phyloP scores from a whole-genome alignment of 768 basidiomycete species.

The Leccinellum rugosiceps region DNA sequence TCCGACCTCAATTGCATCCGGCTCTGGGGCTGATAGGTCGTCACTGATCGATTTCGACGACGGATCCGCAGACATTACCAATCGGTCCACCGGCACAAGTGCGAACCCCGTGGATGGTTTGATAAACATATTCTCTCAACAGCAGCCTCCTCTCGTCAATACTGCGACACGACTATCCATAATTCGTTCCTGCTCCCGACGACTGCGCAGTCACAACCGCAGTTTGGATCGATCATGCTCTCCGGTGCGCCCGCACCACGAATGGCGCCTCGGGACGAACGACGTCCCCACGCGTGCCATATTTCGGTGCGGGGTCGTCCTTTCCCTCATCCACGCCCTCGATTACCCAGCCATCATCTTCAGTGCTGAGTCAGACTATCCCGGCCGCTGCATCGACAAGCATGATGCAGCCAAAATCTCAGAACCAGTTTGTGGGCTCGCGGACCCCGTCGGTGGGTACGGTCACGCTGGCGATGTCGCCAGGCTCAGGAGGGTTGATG shows the following conservation, averaged over 20 bases:
- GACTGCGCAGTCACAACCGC: slow-evolving; percentile 19
- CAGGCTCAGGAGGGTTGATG: not conserved
- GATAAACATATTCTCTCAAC: slow-evolving; percentile 51
- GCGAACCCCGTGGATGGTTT: slow-evolving; percentile 51
- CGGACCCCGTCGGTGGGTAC: not conserved
- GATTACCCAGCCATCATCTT: slow-evolving; percentile 4
- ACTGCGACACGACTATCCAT: slow-evolving; percentile 26
- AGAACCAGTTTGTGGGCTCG: slow-evolving; percentile 5
- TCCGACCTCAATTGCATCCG: no score
- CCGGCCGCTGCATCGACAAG: not conserved
- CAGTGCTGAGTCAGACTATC: not conserved
- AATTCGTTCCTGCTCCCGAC: slow-evolving; percentile 14
- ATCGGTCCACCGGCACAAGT: no score
- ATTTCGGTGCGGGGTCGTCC: slow-evolving; percentile 3
- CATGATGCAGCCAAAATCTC: slow-evolving; percentile 19
- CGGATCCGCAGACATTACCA: slow-evolving; percentile 16
- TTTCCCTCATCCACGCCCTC: slow-evolving; percentile 4
- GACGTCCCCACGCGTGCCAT: slow-evolving; percentile 14
- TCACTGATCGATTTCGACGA: slow-evolving; percentile 86
- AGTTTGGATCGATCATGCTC: slow-evolving; percentile 41
- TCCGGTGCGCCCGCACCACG: slow-evolving; percentile 34
- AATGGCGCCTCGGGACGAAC: slow-evolving; percentile 10
- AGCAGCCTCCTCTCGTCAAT: slow-evolving; percentile 22
- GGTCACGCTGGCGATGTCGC: no score
- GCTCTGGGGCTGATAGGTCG: no score